These are phyloP conservation scores for Glutinoglossum americanum DNA, from an alignment of 495 filamentous ascomycete genomes.

Conservation along the genomic window DNA sequence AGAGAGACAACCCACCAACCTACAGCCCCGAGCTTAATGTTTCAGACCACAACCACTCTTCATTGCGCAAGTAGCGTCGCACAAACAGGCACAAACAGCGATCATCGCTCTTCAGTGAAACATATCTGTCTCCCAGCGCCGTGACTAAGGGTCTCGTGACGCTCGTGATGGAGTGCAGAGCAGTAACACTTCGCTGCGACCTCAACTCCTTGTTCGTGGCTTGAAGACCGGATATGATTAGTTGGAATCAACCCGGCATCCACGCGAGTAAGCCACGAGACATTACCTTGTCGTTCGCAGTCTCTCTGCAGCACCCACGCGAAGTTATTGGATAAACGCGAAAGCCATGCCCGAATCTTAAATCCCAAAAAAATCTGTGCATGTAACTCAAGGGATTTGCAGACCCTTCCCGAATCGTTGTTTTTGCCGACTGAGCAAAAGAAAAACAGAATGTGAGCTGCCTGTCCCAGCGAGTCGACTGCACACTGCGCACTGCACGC, in stretches of 20 bases:
- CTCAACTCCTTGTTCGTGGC: background rate
- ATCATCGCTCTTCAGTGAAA: background rate
- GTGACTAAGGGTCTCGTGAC: background rate
- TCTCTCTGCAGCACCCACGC: constrained; percentile 1
- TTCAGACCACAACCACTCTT: background rate
- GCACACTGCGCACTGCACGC: too few species aligned
- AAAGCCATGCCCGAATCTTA: background rate
- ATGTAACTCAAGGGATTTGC: background rate
- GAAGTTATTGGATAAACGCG: background rate
- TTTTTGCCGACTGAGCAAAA: background rate
- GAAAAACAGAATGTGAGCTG: background rate
- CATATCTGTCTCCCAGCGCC: background rate
- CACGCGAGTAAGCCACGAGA: constrained; percentile 2
- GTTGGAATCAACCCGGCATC: constrained; percentile 1
- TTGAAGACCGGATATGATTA: background rate
- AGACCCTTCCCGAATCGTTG: background rate
- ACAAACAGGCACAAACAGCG: background rate
- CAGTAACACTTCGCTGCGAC: background rate
- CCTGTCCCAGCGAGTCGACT: background rate
- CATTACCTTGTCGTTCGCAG: background rate
- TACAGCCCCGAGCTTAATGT: background rate
- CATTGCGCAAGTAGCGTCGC: background rate
- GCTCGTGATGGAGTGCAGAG: background rate
- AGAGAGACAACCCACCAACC: background rate
- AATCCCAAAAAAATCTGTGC: background rate